Evolutionary conservation across 2,329 filamentous ascomycete genomes (phyloP), one percentile per base, ranked within the genome.

Genomic region (Rachicladosporium sp.): DNA sequence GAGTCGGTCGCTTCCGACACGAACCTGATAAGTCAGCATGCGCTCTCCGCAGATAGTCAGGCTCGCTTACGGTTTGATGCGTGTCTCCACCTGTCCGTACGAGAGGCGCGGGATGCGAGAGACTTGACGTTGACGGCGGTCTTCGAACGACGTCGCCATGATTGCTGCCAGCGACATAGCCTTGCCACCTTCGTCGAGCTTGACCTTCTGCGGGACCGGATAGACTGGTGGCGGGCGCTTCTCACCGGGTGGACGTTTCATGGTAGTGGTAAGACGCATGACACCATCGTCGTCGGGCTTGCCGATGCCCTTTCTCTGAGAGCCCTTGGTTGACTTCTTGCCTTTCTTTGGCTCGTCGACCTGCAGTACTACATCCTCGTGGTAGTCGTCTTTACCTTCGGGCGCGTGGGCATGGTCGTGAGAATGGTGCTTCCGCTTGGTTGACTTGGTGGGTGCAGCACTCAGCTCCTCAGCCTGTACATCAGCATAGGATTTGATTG

Each of bases 31-130:
- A 31, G 44, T 46, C 27, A 45, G 38, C n/a, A 12, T 11, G 12
- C 3, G 6, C 19, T 21, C 6, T 19, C 10, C 6, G 29, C 2
- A 6, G 11, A 8, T 8, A 21, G 12, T 10, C 10, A 19, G 2
- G 15, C 3, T n/a, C 10, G 35, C 48, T 41, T 27, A 51, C 47
- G 31, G 13, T 23, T 39, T 35, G 3, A 57, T 43, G 3, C 49
- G 51, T 31, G 43, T 49, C 40, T 56, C 55, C 31, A 46, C 46
- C 23, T 50, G 38, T 10, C 44, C 50, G 4, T 21, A 35, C 11
- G 29, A 19, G 8, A 52, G 40, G 23, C 39, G 39, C n/a, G 29
- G 29, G 10, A 41, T 41, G 7, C 35, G 36, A 21, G 39, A 32
- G 8, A 33, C 21, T 33, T 32, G 30, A 13, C 34, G 39, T 33